Evolutionary conservation across 2,329 filamentous ascomycete species (phyloP).

Genomic region (Aspergillus glaucus): DNA sequence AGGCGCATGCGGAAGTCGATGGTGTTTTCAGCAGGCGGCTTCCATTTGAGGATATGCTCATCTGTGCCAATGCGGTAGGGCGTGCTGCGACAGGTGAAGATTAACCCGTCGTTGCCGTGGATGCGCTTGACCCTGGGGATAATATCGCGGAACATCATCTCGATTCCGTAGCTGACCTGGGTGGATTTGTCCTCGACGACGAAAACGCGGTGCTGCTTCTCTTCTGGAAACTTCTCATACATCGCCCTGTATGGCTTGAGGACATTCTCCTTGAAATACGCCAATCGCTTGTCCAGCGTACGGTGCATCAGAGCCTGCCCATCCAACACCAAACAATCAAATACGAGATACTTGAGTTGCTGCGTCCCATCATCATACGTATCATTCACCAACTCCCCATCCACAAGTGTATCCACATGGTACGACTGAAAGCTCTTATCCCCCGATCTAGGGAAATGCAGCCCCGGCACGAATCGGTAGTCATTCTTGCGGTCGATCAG

Average conservation of each 20-base stretch:
- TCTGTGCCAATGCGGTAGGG: slow-evolving; percentile 88
- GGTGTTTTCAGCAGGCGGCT: slow-evolving; percentile 89
- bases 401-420: slow-evolving; percentile 75
- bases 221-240: slow-evolving; percentile 66
- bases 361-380: slow-evolving; percentile 59
- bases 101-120: slow-evolving; percentile 93
- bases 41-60: slow-evolving; percentile 94
- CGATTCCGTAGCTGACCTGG: slow-evolving; percentile 79
- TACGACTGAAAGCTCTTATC: slow-evolving; percentile 57
- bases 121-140: slow-evolving; percentile 65
- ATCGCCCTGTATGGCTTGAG: slow-evolving; percentile 71
- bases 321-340: slow-evolving; percentile 84
- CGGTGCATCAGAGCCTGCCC: slow-evolving; percentile 67
- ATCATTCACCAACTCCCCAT: slow-evolving; percentile 90
- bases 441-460: slow-evolving; percentile 73
- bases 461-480: slow-evolving; percentile 74
- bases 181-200: slow-evolving; percentile 81
- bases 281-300: slow-evolving; percentile 81
- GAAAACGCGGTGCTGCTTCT: slow-evolving; percentile 68
- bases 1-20: slow-evolving; percentile 83
- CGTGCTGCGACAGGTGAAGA: slow-evolving; percentile 90
- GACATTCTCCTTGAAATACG: slow-evolving; percentile 73
- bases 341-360: slow-evolving; percentile 80
- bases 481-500: slow-evolving; percentile 97
- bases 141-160: slow-evolving; percentile 85